Base-by-base conservation (phyloP, 306 rosid species). In the Rosa multiflora region DNA sequence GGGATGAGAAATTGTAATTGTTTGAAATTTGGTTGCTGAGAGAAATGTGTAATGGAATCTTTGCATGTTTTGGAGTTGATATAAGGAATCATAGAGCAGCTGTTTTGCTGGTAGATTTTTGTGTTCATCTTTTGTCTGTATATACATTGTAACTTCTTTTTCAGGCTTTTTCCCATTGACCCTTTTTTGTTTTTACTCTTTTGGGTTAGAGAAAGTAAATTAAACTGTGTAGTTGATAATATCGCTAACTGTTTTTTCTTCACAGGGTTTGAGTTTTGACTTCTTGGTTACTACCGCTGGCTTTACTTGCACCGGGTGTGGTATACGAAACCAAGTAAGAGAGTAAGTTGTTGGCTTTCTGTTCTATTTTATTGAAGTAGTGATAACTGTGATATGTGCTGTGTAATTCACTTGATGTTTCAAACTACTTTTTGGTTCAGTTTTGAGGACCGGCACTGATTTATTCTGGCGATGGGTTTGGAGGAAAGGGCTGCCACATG, bases 391-490 rank as follows among this genome's bases (percentile, higher is more conserved):
- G 52, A 70, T 58, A 72, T 39, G 7, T 29, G 43, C 17, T 58
- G 44, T 70, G 47, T 56, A 10, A 10, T 62, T 39, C 18, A 63
- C 21, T 64, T 40, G 32, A 21, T 6, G 37, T 42, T 29, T 70
- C 63, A 61, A 61, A 82, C 44, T 68, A 47, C 44, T 80, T 67
- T 55, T 35, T 72, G 13, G 37, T 70, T 76, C 73, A 43, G 59
- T 77, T 73, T 67, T 73, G 61, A 64, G 82, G 83, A 67, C 23
- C 29, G 14, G 21, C 12, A 13, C 21, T 32, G 76, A 51, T 77
- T 76, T 67, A 39, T 44, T 48, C 49, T 43, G 82, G 67, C 78
- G 1, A 93, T 95, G 99, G 91, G 86, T 48, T 82, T 88, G 85
- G 85, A 86, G 84, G 91, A 85, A 77, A 88, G 70, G 68, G 81